phyloP scores from a whole-genome alignment of 768 basidiomycete species.

The Boletellus ananiceps region DNA sequence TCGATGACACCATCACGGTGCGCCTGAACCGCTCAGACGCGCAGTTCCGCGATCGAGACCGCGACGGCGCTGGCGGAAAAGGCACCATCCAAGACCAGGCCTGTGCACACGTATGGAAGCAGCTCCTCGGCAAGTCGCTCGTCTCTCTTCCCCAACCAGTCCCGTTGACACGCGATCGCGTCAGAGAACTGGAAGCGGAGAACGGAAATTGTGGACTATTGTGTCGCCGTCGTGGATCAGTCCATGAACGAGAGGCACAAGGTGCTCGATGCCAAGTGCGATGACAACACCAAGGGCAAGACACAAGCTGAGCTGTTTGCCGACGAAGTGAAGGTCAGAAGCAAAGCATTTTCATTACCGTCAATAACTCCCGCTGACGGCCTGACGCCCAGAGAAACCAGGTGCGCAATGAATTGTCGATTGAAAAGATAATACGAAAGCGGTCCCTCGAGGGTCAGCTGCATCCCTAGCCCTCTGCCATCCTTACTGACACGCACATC shows the following conservation, averaged over 20 bases:
- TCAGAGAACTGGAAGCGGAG: constrained; percentile 69
- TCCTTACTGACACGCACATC: constrained; percentile 16
- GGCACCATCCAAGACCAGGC: constrained; percentile 67
- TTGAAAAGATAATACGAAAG: constrained; percentile 67
- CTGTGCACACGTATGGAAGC: constrained; percentile 72
- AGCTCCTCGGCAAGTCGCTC: constrained; percentile 62
- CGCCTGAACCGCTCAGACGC: constrained; percentile 77
- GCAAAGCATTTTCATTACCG: constrained; percentile 25
- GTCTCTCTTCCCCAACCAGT: constrained; percentile 9
- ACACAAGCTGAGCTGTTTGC: constrained; percentile 55
- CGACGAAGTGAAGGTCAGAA: constrained; percentile 66
- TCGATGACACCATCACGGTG: constrained; percentile 80
- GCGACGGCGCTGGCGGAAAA: constrained; percentile 40
- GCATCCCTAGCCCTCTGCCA: constrained; percentile 15
- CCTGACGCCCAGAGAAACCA: constrained; percentile 54
- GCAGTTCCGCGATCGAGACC: constrained; percentile 67
- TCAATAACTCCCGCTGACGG: constrained; percentile 27
- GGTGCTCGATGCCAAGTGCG: constrained; percentile 39
- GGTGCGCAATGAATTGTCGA: constrained; percentile 66
- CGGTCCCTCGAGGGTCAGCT: constrained; percentile 65
- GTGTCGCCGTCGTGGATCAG: constrained; percentile 64
- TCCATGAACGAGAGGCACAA: constrained; percentile 53
- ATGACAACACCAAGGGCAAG: constrained; percentile 44
- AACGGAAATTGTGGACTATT: constrained; percentile 71
- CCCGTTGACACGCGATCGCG: constrained; percentile 19